phyloP scores from a whole-genome alignment of 495 filamentous ascomycete genomes.

The Talaromyces wortmannii region DNA sequence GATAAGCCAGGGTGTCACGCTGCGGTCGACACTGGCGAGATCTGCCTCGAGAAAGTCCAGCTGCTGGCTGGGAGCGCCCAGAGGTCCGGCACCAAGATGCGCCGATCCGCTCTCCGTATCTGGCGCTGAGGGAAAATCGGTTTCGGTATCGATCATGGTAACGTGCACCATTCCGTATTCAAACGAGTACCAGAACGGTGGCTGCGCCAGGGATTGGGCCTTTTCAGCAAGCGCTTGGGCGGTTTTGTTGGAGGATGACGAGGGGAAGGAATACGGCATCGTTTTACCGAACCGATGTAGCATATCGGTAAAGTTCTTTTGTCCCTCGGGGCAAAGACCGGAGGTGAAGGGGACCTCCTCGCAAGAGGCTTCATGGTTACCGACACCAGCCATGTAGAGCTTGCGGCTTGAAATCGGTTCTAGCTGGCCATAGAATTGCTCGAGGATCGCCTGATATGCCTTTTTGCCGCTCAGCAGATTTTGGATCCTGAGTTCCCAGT shows the following conservation, averaged over 20 bases:
- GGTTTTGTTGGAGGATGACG: conserved; percentile 35
- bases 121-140: conserved; percentile 36
- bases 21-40: conserved; percentile 41
- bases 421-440: conserved; percentile 48
- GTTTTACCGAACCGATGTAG: conserved; percentile 45
- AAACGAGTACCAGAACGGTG: conserved; percentile 61
- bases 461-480: conserved; percentile 31
- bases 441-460: conserved; percentile 46
- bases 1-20: conserved; percentile 49
- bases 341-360: conserved; percentile 31
- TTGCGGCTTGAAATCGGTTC: conserved; percentile 33
- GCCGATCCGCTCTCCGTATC: conserved; percentile 36
- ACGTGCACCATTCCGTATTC: conserved; percentile 55
- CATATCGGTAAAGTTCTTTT: conserved; percentile 56
- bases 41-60: conserved; percentile 38
- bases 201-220: conserved; percentile 42
- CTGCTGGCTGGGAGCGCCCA: conserved; percentile 33
- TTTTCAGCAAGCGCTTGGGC: conserved; percentile 38
- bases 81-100: conserved; percentile 41
- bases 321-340: conserved; percentile 44
- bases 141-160: conserved; percentile 51
- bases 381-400: conserved; percentile 48
- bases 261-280: conserved; percentile 43
- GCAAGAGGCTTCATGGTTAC: conserved; percentile 52
- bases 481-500: conserved; percentile 36